Conservation (phyloP, 108 stramenopile genomes). For the Cafeteria roenbergensis region DNA sequence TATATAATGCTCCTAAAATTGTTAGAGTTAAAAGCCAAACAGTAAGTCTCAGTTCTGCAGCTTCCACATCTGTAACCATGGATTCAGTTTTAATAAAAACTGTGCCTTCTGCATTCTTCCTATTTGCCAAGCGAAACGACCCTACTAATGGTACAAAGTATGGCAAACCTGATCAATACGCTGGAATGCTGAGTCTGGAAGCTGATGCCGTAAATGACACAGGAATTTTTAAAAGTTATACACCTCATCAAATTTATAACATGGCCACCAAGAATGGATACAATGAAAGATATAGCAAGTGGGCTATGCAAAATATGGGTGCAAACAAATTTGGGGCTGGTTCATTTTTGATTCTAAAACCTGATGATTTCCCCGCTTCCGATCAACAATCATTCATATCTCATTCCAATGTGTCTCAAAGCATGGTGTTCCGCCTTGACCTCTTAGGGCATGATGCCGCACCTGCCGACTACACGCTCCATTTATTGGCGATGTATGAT, state of each 20-base stretch:
- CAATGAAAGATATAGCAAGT: neutral
- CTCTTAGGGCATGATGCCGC: neutral
- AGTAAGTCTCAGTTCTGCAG: neutral
- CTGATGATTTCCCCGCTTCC: neutral
- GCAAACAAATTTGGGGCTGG: neutral
- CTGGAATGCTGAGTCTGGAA: neutral
- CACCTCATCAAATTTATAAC: neutral
- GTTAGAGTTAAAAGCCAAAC: neutral
- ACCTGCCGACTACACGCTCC: neutral
- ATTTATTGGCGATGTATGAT: neutral
- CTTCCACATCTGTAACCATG: neutral
- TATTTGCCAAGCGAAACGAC: neutral
- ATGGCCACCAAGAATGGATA: neutral
- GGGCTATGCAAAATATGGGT: neutral
- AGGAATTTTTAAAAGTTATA: neutral
- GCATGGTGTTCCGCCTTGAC: neutral
- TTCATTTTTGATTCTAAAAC: neutral
- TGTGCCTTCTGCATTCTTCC: neutral
- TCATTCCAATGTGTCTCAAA: neutral
- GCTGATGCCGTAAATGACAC: neutral
- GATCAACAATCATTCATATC: neutral
- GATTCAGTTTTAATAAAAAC: neutral
- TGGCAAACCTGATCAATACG: neutral
- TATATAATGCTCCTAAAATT: neutral
- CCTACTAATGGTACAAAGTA: neutral